Conservation (phyloP, 345 rosid species). For the Mercurialis annua region DNA sequence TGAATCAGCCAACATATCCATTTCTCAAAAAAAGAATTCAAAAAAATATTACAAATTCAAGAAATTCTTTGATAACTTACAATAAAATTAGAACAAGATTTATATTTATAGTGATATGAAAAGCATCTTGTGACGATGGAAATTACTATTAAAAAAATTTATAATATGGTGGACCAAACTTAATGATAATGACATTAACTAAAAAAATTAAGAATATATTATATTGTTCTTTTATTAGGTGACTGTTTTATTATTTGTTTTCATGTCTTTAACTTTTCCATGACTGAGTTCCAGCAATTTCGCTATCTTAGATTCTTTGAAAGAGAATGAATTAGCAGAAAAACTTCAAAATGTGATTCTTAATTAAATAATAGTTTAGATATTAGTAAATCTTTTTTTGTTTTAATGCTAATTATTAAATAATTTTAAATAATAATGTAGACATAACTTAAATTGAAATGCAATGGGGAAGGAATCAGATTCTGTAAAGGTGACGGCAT, state of each 20-base stretch:
- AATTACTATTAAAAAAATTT: too few species aligned
- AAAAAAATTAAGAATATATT: too few species aligned
- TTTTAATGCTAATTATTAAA: neutral
- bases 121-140: constrained; percentile 11
- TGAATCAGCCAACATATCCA: neutral
- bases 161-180: neutral
- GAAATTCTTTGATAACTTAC: too few species aligned
- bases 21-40: neutral
- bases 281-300: neutral
- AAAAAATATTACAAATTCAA: too few species aligned
- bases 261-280: neutral
- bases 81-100: neutral
- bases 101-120: constrained; percentile 7
- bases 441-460: neutral
- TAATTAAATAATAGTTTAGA: neutral
- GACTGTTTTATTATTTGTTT: neutral
- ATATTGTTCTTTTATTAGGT: too few species aligned
- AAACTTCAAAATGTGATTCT: neutral
- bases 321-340: neutral
- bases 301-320: constrained; percentile 4
- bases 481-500: too few species aligned
- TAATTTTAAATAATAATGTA: neutral
- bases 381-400: neutral
- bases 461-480: constrained; percentile 17
- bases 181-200: too few species aligned